Percentiles rank a stretch among this genome's conserved stretches.
Evolutionary conservation across 75 land plant genomes (phyloP).

Genomic region (Pinus taeda): DNA sequence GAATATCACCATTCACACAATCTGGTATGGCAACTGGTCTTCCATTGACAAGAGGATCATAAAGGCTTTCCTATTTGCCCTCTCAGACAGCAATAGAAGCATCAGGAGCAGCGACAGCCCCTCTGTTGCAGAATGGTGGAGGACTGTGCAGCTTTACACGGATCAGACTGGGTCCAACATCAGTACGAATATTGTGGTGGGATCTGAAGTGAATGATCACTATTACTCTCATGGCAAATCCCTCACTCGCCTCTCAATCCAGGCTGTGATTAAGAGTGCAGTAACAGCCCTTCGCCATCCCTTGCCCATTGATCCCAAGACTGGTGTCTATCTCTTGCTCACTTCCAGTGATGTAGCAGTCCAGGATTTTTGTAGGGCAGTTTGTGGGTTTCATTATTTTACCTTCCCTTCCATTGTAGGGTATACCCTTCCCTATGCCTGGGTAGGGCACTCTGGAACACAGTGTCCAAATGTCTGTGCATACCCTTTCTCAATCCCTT

Average conservation of each 20-base stretch:
- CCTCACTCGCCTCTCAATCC: slow-evolving; percentile 51
- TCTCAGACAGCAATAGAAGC: background rate
- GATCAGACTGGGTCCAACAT: slow-evolving; percentile 65
- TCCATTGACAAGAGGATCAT: slow-evolving; percentile 47
- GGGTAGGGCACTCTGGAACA: slow-evolving; percentile 57
- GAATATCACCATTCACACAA: slow-evolving; percentile 64
- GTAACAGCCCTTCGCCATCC: slow-evolving; percentile 30
- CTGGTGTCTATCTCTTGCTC: slow-evolving; percentile 61
- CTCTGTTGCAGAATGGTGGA: slow-evolving; percentile 82
- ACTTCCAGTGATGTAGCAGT: slow-evolving; percentile 74
- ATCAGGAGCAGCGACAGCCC: slow-evolving; percentile 15
- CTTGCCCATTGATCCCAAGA: slow-evolving; percentile 35
- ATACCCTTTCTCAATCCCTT: slow-evolving; percentile 64
- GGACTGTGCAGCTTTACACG: slow-evolving; percentile 60
- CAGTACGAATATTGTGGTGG: slow-evolving; percentile 26
- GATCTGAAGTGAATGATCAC: slow-evolving; percentile 9
- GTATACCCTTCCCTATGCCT: slow-evolving; percentile 74
- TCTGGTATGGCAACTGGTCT: slow-evolving; percentile 87
- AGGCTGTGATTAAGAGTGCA: slow-evolving; percentile 42
- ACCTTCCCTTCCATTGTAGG: slow-evolving; percentile 78
- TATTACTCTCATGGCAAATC: slow-evolving; percentile 50
- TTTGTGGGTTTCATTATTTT: slow-evolving; percentile 75
- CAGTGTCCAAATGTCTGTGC: slow-evolving; percentile 67
- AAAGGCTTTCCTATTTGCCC: too few species aligned
- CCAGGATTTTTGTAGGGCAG: slow-evolving; percentile 60